Base-by-base conservation (phyloP, 495 filamentous ascomycete genomes). In the Penicillium bovifimosum region DNA sequence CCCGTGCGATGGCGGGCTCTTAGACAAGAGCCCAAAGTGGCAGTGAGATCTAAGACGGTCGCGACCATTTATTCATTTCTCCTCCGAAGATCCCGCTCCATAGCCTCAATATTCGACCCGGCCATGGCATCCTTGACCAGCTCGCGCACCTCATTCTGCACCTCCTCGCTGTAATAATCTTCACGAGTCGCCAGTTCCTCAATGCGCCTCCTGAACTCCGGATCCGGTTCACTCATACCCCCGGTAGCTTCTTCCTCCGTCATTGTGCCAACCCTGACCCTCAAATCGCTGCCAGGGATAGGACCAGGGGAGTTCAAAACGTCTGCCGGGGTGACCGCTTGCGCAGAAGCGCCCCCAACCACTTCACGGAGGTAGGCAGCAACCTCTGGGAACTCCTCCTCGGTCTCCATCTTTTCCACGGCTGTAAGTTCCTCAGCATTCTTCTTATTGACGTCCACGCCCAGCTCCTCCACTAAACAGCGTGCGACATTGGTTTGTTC, bases 401-500 rank as follows among this genome's bases (percentile, higher is more conserved):
- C 88, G 10, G 68, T 75, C 54, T 80, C 79, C 45, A 91, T 85
- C 59, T 83, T 83, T 52, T 95, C 83, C 43, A 77, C 72, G 2
- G 88, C 89, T 13, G 81, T 90, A 53, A 82, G 60, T 5, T 84
- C 86, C 31, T 88, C 85, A 26, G 78, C 66, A 59, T 87, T 87
- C 50, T 63, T 76, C 41, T 81, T 72, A 33, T 70, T 73, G 29
- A 79, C 67, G 58, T 92, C 82, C 28, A 87, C 81, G 2, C 82
- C 82, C 3, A 97, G 74, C 62, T 95, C 89, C 63, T 95, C 87
- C 5, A 96, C 80, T 9, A 96, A 73, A 27, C 82, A 78, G 54
- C 80, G 80, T 29, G 92, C 91, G 16, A 87, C 78, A 3, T 86
- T 84, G 28, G 89, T 76, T 0, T 77, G 84, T 64, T 98, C 93